Percentiles rank a stretch among this genome's conserved stretches.
Conservation (phyloP, 2,329 filamentous ascomycete species). For the Bimuria novae-zelandiae region DNA sequence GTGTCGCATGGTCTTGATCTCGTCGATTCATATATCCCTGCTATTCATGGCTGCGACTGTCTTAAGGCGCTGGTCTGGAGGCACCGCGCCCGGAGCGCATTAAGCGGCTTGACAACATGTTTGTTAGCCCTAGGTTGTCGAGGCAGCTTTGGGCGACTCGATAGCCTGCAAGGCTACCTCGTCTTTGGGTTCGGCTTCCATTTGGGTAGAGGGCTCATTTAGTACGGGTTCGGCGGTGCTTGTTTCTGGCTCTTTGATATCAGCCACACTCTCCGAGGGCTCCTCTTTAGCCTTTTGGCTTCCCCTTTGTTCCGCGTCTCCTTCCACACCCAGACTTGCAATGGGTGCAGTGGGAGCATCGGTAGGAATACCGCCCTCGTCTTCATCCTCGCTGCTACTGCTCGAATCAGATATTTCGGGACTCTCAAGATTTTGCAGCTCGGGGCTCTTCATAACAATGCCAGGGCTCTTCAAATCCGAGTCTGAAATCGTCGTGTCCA, state of each 20-base stretch:
- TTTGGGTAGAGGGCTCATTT: not conserved
- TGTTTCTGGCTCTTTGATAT: not conserved
- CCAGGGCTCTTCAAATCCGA: constrained; percentile 39
- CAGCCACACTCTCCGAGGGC: not conserved
- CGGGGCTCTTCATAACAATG: constrained; percentile 47
- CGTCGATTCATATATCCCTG: not conserved
- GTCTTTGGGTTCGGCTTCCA: not conserved
- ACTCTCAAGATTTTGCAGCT: constrained; percentile 46
- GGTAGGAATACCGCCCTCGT: constrained; percentile 32
- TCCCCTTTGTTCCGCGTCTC: not conserved
- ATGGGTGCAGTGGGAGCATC: not conserved
- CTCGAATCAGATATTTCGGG: constrained; percentile 43
- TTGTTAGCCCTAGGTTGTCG: not conserved
- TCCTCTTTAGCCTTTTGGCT: not conserved
- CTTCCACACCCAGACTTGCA: not conserved
- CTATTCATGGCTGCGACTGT: not conserved
- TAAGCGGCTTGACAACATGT: not conserved
- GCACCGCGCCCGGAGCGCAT: not conserved
- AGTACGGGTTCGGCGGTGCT: not conserved
- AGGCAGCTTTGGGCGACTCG: not conserved
- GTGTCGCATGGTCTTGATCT: not conserved
- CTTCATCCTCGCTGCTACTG: constrained; percentile 42
- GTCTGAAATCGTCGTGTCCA: constrained; percentile 16
- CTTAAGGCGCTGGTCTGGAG: not conserved
- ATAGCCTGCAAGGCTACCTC: not conserved